Evolutionary conservation across 257 asterid species (phyloP).

Genomic region (Gentiana dahurica): DNA sequence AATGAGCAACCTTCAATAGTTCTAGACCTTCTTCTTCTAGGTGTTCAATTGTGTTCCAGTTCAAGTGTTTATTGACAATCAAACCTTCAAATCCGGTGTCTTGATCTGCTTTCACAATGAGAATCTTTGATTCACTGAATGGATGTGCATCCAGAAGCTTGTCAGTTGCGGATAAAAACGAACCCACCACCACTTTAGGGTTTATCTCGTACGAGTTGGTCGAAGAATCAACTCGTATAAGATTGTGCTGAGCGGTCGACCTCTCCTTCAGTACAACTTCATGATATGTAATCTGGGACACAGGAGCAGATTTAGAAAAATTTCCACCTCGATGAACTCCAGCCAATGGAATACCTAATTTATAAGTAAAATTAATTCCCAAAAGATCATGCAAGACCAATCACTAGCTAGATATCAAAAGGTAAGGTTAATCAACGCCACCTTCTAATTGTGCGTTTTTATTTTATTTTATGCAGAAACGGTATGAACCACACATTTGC

Average conservation of each 20-base stretch:
- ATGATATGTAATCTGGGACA: slow-evolving; percentile 30
- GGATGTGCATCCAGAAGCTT: slow-evolving; percentile 58
- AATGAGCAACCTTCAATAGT: slow-evolving; percentile 50
- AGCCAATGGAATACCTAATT: slow-evolving; percentile 31
- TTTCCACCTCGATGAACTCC: slow-evolving; percentile 17
- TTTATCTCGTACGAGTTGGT: slow-evolving; percentile 24
- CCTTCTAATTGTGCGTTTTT: not conserved
- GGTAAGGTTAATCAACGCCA: not conserved
- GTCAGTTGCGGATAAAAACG: slow-evolving; percentile 59
- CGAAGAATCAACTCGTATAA: slow-evolving; percentile 26
- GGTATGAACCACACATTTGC: too few species aligned
- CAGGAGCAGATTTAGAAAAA: slow-evolving; percentile 13
- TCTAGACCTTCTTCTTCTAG: slow-evolving; percentile 46
- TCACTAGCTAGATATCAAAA: not conserved
- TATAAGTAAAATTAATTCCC: slow-evolving; percentile 4
- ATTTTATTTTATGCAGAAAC: too few species aligned
- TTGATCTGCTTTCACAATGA: slow-evolving; percentile 55
- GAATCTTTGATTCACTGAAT: slow-evolving; percentile 63
- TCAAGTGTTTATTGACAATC: slow-evolving; percentile 58
- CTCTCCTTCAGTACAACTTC: slow-evolving; percentile 58
- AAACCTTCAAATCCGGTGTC: slow-evolving; percentile 59
- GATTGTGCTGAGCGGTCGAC: slow-evolving; percentile 21
- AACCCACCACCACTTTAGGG: slow-evolving; percentile 44
- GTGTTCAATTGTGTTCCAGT: slow-evolving; percentile 64
- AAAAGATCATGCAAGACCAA: not conserved